Base-by-base conservation (phyloP, 192 early-diverging fungal species). In the Gonapodya sp. region DNA sequence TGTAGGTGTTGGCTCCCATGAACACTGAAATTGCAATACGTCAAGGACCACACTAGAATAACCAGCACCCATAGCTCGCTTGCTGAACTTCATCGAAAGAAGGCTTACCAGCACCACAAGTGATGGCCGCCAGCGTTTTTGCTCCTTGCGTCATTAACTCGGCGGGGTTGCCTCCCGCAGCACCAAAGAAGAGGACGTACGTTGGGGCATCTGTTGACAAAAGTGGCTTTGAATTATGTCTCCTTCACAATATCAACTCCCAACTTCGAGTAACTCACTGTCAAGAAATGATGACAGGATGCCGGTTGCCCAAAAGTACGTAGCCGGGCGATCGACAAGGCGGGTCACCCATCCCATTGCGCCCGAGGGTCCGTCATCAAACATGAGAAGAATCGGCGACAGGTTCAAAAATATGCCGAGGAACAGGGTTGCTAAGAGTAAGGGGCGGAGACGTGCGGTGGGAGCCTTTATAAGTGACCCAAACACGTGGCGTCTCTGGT, bases 1-100 rank as follows among this genome's bases (percentile, higher is more conserved):
- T 77, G 75, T 77, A 77, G 8, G 75, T 77, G 75, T 34, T 77
- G 75, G 46, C 46, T 8, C 46, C 46, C 46, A 64, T 24, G 46
- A 64, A 64, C 46, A 64, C 46, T 16, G 24, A 64, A 64, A 64
- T 64, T 24, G 8, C 24, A n/a, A n/a, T n/a, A n/a, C n/a, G n/a
- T n/a, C n/a, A n/a, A n/a, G n/a, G n/a, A n/a, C n/a, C n/a, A n/a
- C n/a, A n/a, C n/a, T n/a, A n/a, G n/a, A n/a, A n/a, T n/a, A n/a
- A n/a, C n/a, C n/a, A n/a, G n/a, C n/a, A n/a, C n/a, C n/a, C n/a
- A n/a, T n/a, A n/a, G n/a, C n/a, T n/a, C n/a, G n/a, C n/a, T n/a
- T n/a, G n/a, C n/a, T n/a, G n/a, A n/a, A n/a, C n/a, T n/a, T n/a
- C n/a, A n/a, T n/a, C n/a, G n/a, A n/a, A n/a, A n/a, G n/a, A n/a